A percentile compares a stretch with the other conserved stretches of the same genome.
Evolutionary conservation across 2,329 filamentous ascomycete genomes (phyloP).

Genomic region (Fusarium acutatum): DNA sequence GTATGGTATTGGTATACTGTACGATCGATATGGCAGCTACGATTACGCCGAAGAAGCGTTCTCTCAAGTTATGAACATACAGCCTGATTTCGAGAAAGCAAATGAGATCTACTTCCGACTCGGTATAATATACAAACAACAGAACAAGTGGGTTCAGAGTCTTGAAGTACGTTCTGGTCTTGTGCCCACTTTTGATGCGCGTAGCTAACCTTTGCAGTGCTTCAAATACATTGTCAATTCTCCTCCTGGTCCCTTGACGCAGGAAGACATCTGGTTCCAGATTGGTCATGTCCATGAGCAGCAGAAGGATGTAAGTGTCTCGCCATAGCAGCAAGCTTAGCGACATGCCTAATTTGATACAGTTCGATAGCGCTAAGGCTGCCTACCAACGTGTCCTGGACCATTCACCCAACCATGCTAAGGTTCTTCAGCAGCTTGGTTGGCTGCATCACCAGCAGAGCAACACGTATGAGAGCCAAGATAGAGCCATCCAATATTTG

Average conservation of each 20-base stretch:
- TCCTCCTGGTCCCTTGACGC: constrained; percentile 88
- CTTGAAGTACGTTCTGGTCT: constrained; percentile 74
- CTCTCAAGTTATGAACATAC: constrained; percentile 98
- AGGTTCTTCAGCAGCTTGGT: constrained; percentile 96
- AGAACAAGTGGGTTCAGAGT: constrained; percentile 91
- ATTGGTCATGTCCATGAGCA: constrained; percentile 99
- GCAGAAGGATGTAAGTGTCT: constrained; percentile 91
- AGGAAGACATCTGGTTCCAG: constrained; percentile 99
- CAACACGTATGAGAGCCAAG: constrained; percentile 88
- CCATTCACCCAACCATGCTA: constrained; percentile 93
- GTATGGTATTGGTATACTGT: constrained; percentile 98
- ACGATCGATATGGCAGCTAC: constrained; percentile 93
- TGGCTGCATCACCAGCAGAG: constrained; percentile 98
- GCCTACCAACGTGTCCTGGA: constrained; percentile 95
- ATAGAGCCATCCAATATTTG: constrained; percentile 94
- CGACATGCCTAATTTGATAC: constrained; percentile 47
- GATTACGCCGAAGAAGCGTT: constrained; percentile 99
- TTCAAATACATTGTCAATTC: constrained; percentile 98
- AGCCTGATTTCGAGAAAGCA: constrained; percentile 96
- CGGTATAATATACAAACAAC: constrained; percentile 99
- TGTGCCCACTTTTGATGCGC: neutral
- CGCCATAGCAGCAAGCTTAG: neutral
- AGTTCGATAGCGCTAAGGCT: constrained; percentile 93
- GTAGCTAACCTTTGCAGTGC: constrained; percentile 65
- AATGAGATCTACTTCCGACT: constrained; percentile 99